These are phyloP conservation scores for Musa schizocarpa DNA, from an alignment of 176 grass and related monocot genomes.

Conservation along the genomic window DNA sequence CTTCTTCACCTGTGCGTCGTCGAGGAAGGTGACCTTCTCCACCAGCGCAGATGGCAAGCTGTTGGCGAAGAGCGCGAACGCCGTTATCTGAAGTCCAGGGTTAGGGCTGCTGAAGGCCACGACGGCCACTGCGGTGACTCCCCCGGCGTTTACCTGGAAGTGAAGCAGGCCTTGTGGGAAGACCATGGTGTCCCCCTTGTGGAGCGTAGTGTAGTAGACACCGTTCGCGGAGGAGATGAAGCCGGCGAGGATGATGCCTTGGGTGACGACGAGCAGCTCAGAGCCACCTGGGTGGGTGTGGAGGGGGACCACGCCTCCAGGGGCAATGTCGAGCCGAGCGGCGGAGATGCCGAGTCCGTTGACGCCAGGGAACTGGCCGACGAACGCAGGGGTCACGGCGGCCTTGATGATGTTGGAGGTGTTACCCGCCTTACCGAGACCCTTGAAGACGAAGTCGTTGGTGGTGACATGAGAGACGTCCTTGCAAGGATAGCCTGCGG, in stretches of 20 bases:
- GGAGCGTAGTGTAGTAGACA: constrained; percentile 40
- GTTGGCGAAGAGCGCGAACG: constrained; percentile 69
- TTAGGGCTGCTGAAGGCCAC: constrained; percentile 54
- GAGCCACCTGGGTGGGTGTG: constrained; percentile 61
- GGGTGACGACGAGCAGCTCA: constrained; percentile 47
- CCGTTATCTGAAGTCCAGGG: constrained; percentile 73
- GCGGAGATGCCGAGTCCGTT: constrained; percentile 79
- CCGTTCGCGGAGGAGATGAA: constrained; percentile 55
- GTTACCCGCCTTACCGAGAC: constrained; percentile 35
- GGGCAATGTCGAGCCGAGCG: constrained; percentile 48
- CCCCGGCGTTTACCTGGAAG: constrained; percentile 53
- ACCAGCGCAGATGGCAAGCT: constrained; percentile 46
- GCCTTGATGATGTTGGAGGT: constrained; percentile 44
- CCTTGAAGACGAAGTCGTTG: constrained; percentile 47
- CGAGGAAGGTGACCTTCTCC: constrained; percentile 66
- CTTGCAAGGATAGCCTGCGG: constrained; percentile 59
- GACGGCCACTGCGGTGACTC: constrained; percentile 25
- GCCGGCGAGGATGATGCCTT: constrained; percentile 43
- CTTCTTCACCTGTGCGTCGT: constrained; percentile 66
- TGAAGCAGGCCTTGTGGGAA: constrained; percentile 69
- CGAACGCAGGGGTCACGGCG: constrained; percentile 58
- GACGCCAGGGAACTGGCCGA: constrained; percentile 53
- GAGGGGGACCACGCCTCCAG: constrained; percentile 49
- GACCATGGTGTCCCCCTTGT: constrained; percentile 48
- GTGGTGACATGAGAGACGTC: constrained; percentile 14